These are phyloP conservation scores for Mucor lusitanicus DNA, from an alignment of 371 early-diverging fungal species.

Conservation along the genomic window DNA sequence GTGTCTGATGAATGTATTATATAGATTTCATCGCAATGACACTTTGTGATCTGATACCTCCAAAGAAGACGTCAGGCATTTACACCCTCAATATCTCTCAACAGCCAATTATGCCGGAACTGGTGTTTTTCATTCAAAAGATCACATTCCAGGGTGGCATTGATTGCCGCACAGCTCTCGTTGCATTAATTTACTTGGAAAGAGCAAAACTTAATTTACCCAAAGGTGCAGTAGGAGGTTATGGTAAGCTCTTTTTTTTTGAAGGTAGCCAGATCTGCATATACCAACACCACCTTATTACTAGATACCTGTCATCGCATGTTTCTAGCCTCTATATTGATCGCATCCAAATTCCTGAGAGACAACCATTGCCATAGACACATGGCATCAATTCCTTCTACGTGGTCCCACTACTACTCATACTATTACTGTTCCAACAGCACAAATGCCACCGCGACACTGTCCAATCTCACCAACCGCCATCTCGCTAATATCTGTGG, in stretches of 20 bases:
- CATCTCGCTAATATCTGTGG: slow-evolving; percentile 35
- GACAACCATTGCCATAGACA: not conserved
- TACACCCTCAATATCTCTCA: not conserved
- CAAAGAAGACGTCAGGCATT: slow-evolving; percentile 1
- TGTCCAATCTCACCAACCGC: slow-evolving; percentile 25
- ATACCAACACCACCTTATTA: too few species aligned
- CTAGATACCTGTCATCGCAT: slow-evolving; percentile 63
- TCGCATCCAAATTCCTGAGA: slow-evolving; percentile 47
- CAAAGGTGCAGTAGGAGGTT: slow-evolving; percentile 37
- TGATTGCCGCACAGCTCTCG: slow-evolving; percentile 38
- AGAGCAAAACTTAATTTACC: slow-evolving; percentile 41
- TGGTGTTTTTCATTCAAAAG: slow-evolving; percentile 42
- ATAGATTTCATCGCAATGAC: slow-evolving; percentile 31
- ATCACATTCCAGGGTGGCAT: slow-evolving; percentile 35
- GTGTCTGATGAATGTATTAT: not conserved
- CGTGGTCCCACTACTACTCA: slow-evolving; percentile 13
- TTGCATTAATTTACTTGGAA: slow-evolving; percentile 44
- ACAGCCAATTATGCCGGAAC: slow-evolving; percentile 24
- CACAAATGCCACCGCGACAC: not conserved
- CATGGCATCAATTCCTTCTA: slow-evolving; percentile 1
- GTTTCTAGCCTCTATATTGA: slow-evolving; percentile 71
- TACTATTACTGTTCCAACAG: slow-evolving; percentile 19
- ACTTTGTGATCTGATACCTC: slow-evolving; percentile 22
- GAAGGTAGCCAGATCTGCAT: too few species aligned
- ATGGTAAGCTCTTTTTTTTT: slow-evolving; percentile 2